phyloP scores from a whole-genome alignment of 2,329 filamentous ascomycete species.

The Grosmannia huntii region DNA sequence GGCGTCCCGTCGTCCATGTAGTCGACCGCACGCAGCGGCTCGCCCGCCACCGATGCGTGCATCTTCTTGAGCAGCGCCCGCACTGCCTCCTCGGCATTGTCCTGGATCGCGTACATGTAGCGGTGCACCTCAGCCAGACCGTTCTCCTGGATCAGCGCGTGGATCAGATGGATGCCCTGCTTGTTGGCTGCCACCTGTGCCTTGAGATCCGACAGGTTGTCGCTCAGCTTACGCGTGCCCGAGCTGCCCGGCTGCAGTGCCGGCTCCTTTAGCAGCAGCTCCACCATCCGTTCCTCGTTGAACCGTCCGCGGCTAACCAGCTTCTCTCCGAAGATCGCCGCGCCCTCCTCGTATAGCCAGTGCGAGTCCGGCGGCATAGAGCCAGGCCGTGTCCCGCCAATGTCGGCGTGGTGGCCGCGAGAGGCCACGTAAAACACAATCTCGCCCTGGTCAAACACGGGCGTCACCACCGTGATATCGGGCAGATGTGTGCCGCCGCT shows the following conservation, averaged over 20 bases:
- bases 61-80: slow-evolving; percentile 53
- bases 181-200: slow-evolving; percentile 65
- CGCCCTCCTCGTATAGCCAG: slow-evolving; percentile 51
- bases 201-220: slow-evolving; percentile 31
- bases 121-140: slow-evolving; percentile 15
- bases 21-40: slow-evolving; percentile 19
- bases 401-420: slow-evolving; percentile 66
- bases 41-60: slow-evolving; percentile 38
- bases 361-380: slow-evolving; percentile 69
- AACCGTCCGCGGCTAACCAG: slow-evolving; percentile 66
- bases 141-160: slow-evolving; percentile 58
- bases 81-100: slow-evolving; percentile 61
- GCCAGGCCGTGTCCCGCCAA: slow-evolving; percentile 39
- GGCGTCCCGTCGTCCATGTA: slow-evolving; percentile 26
- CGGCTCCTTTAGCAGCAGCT: slow-evolving; percentile 53
- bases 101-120: slow-evolving; percentile 68
- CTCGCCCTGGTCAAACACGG: slow-evolving; percentile 55
- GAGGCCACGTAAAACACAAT: slow-evolving; percentile 76
- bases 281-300: slow-evolving; percentile 53
- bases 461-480: slow-evolving; percentile 73
- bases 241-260: slow-evolving; percentile 26
- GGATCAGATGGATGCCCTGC: slow-evolving; percentile 61
- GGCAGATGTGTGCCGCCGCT: slow-evolving; percentile 52
- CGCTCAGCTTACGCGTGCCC: not conserved
- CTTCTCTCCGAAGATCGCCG: slow-evolving; percentile 52